phyloP scores from a whole-genome alignment of 2,329 filamentous ascomycete genomes.

The Dactylellina sp. region DNA sequence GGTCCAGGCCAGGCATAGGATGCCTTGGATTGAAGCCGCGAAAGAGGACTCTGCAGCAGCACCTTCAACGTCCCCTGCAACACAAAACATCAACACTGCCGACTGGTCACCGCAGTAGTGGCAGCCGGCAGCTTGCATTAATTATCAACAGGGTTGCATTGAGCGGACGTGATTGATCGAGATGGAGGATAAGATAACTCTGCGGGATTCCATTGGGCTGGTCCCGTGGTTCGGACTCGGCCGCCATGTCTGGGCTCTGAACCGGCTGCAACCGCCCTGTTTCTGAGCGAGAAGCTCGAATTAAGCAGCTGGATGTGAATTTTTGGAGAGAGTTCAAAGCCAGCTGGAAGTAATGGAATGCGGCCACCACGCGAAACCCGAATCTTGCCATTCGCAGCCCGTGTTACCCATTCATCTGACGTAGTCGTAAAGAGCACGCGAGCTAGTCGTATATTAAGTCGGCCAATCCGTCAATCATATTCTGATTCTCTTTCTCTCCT shows the following conservation, averaged over 20 bases:
- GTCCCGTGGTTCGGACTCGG: constrained; percentile 11
- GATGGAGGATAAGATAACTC: constrained; percentile 1
- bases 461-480: constrained; percentile 1
- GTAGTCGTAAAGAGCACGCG: neutral
- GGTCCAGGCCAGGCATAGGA: too few relatives aligned
- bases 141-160: too few relatives aligned
- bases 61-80: neutral
- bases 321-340: neutral
- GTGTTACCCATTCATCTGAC: constrained; percentile 30
- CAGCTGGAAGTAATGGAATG: constrained; percentile 23
- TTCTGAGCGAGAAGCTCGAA: constrained; percentile 16
- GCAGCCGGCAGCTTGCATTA: neutral
- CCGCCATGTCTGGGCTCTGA: constrained; percentile 15
- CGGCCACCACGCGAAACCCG: constrained; percentile 29
- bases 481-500: neutral
- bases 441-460: constrained; percentile 33
- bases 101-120: too few relatives aligned
- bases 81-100: constrained; percentile 1
- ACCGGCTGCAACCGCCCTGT: constrained; percentile 29
- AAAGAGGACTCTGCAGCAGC: neutral
- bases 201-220: neutral
- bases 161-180: too few relatives aligned
- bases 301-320: constrained; percentile 12
- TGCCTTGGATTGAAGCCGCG: neutral
- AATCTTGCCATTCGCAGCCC: constrained; percentile 4